Percentiles rank a stretch among this genome's conserved stretches.
Conservation (phyloP, 1,284 basidiomycete genomes). For the Inonotus hispidus region DNA sequence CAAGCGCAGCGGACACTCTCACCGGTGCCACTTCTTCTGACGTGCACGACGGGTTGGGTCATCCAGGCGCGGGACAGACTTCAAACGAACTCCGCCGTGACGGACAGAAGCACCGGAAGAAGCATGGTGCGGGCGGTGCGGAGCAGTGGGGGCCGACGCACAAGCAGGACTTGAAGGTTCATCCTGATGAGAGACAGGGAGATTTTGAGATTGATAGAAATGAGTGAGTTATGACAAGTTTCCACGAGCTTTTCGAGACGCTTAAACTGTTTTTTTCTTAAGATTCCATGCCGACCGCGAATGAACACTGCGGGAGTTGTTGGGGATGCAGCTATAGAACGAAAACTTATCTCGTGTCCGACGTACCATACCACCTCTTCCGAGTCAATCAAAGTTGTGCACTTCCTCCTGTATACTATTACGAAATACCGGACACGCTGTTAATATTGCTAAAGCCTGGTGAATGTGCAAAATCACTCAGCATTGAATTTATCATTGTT, state of each 20-base stretch:
- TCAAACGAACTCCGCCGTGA: constrained; percentile 29
- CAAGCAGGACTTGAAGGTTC: constrained; percentile 15
- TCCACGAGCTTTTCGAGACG: background rate
- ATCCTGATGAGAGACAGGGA: constrained; percentile 5
- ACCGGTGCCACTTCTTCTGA: constrained; percentile 30
- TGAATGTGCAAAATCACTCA: no score
- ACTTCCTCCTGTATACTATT: no score
- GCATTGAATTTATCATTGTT: no score
- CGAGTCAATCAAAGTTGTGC: no score
- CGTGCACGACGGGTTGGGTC: constrained; percentile 29
- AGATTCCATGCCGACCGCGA: background rate
- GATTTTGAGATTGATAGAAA: background rate
- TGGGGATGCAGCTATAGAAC: no score
- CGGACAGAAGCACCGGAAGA: background rate
- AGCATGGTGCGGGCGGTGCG: background rate
- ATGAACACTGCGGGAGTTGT: background rate
- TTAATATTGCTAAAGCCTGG: no score
- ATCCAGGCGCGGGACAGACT: constrained; percentile 29
- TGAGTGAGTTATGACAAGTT: background rate
- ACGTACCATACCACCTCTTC: no score
- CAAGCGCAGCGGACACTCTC: constrained; percentile 21
- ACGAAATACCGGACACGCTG: no score
- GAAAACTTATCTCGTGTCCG: no score
- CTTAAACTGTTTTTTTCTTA: background rate
- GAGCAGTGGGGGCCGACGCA: background rate